These are phyloP conservation scores for Podaxis sp. DNA, from an alignment of 768 basidiomycete species.

Conservation along the genomic window DNA sequence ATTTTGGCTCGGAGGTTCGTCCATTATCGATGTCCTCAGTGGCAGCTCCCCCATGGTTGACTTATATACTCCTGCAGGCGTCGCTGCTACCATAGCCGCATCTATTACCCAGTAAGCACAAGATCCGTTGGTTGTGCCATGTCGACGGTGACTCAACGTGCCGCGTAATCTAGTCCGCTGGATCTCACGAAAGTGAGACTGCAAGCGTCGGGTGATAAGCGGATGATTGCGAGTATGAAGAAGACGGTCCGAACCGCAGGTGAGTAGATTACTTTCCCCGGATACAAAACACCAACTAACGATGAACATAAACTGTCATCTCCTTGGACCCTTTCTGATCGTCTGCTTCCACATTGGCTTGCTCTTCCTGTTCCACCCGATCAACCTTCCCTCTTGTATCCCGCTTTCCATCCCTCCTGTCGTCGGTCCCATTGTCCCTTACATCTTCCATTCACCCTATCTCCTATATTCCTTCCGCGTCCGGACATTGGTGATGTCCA, in stretches of 20 bases:
- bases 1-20: conserved; percentile 79
- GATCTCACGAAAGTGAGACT: conserved; percentile 91
- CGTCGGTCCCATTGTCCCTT: background rate
- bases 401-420: background rate
- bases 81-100: conserved; percentile 87
- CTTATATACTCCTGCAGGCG: conserved; percentile 33
- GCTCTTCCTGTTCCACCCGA: conserved; percentile 25
- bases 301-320: background rate
- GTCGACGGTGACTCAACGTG: background rate
- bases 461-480: background rate
- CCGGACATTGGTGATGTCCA: conserved; percentile 20
- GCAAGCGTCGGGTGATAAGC: conserved; percentile 90
- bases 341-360: conserved; percentile 28
- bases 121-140: background rate
- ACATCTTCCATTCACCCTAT: background rate
- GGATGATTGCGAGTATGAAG: conserved; percentile 79
- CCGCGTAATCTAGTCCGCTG: conserved; percentile 53
- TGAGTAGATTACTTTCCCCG: conserved; percentile 25
- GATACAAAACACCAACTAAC: conserved; percentile 27
- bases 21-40: background rate
- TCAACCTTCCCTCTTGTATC: background rate
- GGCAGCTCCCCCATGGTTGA: background rate
- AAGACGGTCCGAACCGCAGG: conserved; percentile 85
- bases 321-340: background rate
- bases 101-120: conserved; percentile 76